A percentile compares a stretch with the other conserved stretches of the same genome.
These are phyloP conservation scores for Sphaerulina musiva DNA, from an alignment of 2,329 filamentous ascomycete genomes.

Conservation along the genomic window DNA sequence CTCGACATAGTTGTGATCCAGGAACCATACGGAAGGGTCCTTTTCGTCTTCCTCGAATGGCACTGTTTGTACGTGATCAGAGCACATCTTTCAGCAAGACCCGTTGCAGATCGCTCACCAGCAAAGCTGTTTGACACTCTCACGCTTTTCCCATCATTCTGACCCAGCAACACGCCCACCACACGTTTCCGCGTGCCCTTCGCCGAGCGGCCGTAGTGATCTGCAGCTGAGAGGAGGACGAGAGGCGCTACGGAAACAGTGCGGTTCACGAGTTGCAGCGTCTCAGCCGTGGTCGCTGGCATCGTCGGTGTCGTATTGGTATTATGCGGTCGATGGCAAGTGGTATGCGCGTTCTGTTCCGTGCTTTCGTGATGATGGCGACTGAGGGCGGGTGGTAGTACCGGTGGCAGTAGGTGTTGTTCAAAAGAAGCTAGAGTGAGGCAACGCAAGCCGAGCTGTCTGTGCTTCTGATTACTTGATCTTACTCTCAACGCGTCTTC, in stretches of 20 bases:
- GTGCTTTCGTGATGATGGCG: conserved; percentile 7
- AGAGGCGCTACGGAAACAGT: conserved; percentile 96
- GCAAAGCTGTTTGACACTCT: conserved; percentile 98
- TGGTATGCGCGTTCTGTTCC: not conserved
- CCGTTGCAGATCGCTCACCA: conserved; percentile 47
- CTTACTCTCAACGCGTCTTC: no score
- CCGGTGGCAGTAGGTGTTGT: no score
- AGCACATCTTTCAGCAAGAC: not conserved
- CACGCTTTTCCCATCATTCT: conserved; percentile 94
- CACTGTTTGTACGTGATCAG: conserved; percentile 49
- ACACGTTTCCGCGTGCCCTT: conserved; percentile 85
- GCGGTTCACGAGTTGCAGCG: conserved; percentile 85
- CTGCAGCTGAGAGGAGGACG: conserved; percentile 93
- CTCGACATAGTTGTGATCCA: conserved; percentile 99
- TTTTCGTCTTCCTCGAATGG: conserved; percentile 99
- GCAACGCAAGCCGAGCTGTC: no score
- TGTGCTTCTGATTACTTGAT: no score
- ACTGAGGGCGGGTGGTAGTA: not conserved
- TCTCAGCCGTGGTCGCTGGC: conserved; percentile 95
- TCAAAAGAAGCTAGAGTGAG: no score
- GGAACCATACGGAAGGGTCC: conserved; percentile 96
- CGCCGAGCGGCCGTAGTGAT: conserved; percentile 92
- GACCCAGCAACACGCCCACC: conserved; percentile 86
- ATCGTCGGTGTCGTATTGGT: conserved; percentile 48
- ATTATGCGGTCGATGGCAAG: not conserved